Conservation (phyloP, 331 rosid genomes). For the Pyracantha coccinea region DNA sequence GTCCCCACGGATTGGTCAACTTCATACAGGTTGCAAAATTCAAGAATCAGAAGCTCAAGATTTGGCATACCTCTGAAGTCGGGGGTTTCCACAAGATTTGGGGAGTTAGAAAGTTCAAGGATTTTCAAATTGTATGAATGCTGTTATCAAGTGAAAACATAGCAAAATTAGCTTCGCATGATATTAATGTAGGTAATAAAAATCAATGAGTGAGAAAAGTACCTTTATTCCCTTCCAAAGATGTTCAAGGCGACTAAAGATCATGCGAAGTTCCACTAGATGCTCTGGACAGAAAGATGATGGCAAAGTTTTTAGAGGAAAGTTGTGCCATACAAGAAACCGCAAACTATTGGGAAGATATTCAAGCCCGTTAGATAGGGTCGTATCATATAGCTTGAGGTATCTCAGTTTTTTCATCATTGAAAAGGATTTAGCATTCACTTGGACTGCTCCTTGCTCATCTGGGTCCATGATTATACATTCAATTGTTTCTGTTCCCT, state of each 20-base stretch:
- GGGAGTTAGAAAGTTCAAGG: background rate
- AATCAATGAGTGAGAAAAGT: background rate
- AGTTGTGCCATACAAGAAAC: slow-evolving; percentile 33
- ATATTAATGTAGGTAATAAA: background rate
- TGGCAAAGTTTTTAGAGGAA: slow-evolving; percentile 26
- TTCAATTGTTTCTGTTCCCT: slow-evolving; percentile 39
- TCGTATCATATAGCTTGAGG: slow-evolving; percentile 18
- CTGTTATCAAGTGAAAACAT: background rate
- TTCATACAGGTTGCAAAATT: background rate
- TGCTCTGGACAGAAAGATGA: slow-evolving; percentile 24
- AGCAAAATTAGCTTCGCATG: background rate
- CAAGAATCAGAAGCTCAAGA: slow-evolving; percentile 1
- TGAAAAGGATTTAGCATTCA: slow-evolving; percentile 18
- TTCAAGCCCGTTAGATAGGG: slow-evolving; percentile 9
- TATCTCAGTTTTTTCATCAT: slow-evolving; percentile 26
- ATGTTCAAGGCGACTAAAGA: slow-evolving; percentile 7
- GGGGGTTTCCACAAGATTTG: slow-evolving; percentile 2
- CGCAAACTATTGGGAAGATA: slow-evolving; percentile 32
- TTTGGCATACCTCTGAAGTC: background rate
- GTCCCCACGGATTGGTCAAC: background rate
- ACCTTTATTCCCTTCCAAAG: background rate
- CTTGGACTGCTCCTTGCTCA: slow-evolving; percentile 10
- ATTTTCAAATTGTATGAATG: background rate
- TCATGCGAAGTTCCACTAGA: slow-evolving; percentile 27
- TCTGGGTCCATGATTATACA: slow-evolving; percentile 25